Evolutionary conservation across 441 rosid genomes (phyloP).

Genomic region (Pelargonium australe): DNA sequence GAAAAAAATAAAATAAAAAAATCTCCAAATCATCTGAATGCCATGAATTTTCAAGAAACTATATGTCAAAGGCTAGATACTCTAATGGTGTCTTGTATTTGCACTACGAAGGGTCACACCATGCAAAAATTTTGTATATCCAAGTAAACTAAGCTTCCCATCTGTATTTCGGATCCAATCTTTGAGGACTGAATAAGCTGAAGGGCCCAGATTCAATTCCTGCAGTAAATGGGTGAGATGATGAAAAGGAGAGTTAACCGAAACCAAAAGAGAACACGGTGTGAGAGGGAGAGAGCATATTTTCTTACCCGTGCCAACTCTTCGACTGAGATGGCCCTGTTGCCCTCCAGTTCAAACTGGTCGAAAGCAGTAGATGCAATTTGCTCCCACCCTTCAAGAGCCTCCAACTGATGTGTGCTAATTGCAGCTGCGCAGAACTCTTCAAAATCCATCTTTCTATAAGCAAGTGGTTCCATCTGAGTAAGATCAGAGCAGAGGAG

Average conservation of each 20-base stretch:
- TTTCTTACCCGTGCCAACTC: slow-evolving; percentile 70
- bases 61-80: slow-evolving; percentile 28
- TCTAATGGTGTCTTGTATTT: slow-evolving; percentile 68
- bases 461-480: slow-evolving; percentile 80
- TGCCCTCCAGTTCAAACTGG: slow-evolving; percentile 77
- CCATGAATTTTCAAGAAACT: slow-evolving; percentile 21
- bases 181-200: slow-evolving; percentile 58
- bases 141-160: slow-evolving; percentile 77
- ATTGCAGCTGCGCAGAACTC: slow-evolving; percentile 91
- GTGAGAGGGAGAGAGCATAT: neutral
- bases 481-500: slow-evolving; percentile 12
- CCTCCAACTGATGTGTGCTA: slow-evolving; percentile 78
- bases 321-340: slow-evolving; percentile 66
- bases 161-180: slow-evolving; percentile 78
- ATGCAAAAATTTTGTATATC: slow-evolving; percentile 85
- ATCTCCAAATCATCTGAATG: slow-evolving; percentile 20
- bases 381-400: slow-evolving; percentile 79
- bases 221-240: slow-evolving; percentile 27
- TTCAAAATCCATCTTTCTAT: slow-evolving; percentile 78
- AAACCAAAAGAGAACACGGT: too few relatives aligned
- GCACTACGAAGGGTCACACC: slow-evolving; percentile 86
- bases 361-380: slow-evolving; percentile 65
- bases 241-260: slow-evolving; percentile 8
- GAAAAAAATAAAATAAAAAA: slow-evolving; percentile 7
- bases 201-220: slow-evolving; percentile 81